These are phyloP conservation scores for Fraxinus xanthoxyloides DNA, from an alignment of 305 asterid genomes.

Conservation along the genomic window DNA sequence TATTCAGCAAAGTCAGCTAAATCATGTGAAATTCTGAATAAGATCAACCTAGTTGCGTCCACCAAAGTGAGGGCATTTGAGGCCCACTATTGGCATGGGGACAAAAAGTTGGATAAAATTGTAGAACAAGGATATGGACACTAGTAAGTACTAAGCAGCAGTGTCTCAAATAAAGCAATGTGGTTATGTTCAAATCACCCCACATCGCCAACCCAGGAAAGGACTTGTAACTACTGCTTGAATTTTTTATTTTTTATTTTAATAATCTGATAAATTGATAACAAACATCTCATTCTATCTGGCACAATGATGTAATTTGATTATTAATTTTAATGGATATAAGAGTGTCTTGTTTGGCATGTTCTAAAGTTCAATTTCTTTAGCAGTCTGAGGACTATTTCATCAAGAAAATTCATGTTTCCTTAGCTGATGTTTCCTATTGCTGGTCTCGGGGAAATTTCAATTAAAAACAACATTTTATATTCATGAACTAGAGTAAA, in stretches of 20 bases:
- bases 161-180: background rate
- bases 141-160: background rate
- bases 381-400: background rate
- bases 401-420: background rate
- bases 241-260: background rate
- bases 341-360: background rate
- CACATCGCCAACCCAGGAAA: background rate
- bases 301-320: background rate
- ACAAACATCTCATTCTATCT: background rate
- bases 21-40: background rate
- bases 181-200: background rate
- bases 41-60: background rate
- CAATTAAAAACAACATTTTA: background rate
- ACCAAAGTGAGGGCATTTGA: slow-evolving; percentile 3
- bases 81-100: background rate
- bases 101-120: background rate
- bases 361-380: background rate
- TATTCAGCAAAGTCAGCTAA: background rate
- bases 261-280: background rate
- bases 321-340: background rate
- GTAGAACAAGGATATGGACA: background rate
- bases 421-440: background rate
- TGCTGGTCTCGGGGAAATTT: background rate
- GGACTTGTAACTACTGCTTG: background rate
- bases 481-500: background rate